Evolutionary conservation across 768 basidiomycete species (phyloP), one percentile per base, ranked within the genome.

Genomic region (Kwoniella dendrophila): DNA sequence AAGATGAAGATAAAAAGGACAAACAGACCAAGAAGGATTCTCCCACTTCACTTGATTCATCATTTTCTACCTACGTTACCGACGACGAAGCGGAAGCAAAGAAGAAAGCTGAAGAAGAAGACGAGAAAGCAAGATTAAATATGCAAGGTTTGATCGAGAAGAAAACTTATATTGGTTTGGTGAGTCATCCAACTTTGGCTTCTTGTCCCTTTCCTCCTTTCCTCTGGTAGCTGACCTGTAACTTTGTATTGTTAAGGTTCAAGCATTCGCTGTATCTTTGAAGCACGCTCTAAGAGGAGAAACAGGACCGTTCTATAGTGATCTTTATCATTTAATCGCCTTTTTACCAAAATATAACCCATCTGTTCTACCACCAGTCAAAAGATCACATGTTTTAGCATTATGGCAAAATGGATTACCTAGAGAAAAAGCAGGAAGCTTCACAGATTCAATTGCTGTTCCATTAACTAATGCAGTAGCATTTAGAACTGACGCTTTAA

Each of bases 91-190:
- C 34, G 32, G 50, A 60, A 27, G 36, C n/a, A 7, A 47, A 11
- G 16, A 50, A 60, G 14, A 49, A 55, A n/a, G 32, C 50, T 36
- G 38, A 60, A 33, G 18, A 54, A 20, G 40, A 59, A 30, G 55
- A 58, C 40, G 38, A 57, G 22, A 55, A 66, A 40, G 64, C 67
- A 53, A 47, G 63, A 8, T 58, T 62, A 33, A 56, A 36, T 30
- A 48, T 78, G 41, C 72, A 85, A 68, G 82, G 81, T 16, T 76
- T 86, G 10, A 83, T 89, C 53, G 88, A 89, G 81, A 90, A 89
- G 78, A 86, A 87, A 79, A 84, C 84, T 0, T 87, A 88, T 83
- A 82, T 90, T 59, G 88, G 88, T 69, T 73, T 90, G 50, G 85
- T 86, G 62, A 63, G 83, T 75, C 32, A 20, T n/a, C 45, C 10